Conservation (phyloP, 106 monocot species). For the Iris macrosiphon region DNA sequence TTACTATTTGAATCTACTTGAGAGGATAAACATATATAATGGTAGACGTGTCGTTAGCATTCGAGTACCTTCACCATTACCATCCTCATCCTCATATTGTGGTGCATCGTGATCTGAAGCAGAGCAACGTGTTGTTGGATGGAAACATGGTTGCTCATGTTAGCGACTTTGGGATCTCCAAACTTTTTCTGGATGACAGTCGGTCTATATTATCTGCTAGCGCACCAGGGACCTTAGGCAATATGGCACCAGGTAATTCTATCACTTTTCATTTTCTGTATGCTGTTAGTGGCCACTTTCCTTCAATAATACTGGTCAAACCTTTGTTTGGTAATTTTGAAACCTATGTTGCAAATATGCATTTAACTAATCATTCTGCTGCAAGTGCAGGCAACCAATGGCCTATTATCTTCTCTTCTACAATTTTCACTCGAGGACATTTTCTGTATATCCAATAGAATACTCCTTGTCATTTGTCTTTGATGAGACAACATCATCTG, state of each 20-base stretch:
- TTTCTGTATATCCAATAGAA: no score
- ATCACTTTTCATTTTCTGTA: no score
- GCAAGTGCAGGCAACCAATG: no score
- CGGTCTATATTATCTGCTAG: not conserved
- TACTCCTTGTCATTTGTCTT: no score
- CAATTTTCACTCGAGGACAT: no score
- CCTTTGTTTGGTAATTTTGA: no score
- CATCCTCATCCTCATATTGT: slow-evolving; percentile 12
- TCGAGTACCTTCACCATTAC: slow-evolving; percentile 19
- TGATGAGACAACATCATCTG: no score
- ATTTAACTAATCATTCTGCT: no score
- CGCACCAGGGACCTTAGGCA: not conserved
- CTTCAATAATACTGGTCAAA: no score
- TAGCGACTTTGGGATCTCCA: not conserved
- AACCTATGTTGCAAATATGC: no score
- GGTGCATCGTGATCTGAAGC: slow-evolving; percentile 19
- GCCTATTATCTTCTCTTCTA: no score
- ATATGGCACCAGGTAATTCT: slow-evolving; percentile 4
- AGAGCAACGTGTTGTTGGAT: not conserved
- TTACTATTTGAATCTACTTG: slow-evolving; percentile 4
- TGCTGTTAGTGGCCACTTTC: no score
- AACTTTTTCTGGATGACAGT: not conserved
- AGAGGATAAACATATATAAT: slow-evolving; percentile 10
- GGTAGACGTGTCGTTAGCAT: slow-evolving; percentile 14
- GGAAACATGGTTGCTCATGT: not conserved